Evolutionary conservation across 371 early-diverging fungal genomes (phyloP), one percentile per base, ranked within the genome.

Genomic region (Entomophthora muscae): DNA sequence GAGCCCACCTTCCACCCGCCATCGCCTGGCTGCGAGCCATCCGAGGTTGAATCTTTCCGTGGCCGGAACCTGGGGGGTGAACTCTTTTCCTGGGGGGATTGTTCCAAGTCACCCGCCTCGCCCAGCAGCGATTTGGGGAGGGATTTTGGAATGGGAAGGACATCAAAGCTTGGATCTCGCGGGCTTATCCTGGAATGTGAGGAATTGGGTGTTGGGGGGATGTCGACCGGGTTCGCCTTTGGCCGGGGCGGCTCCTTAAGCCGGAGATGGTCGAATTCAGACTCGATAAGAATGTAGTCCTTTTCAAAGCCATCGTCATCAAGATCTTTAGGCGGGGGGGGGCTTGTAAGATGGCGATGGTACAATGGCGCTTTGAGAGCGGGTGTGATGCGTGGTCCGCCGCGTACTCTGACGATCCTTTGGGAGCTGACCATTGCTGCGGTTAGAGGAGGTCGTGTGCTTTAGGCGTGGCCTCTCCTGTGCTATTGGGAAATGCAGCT

Each of bases 261-360:
- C 17, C 42, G 55, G 3, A 54, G 86, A 72, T 91, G 91, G 1
- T 92, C 93, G 64, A 90, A 77, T 68, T 78, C 87, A 67, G 94
- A 91, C 58, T 91, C 91, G 13, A 94, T 76, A 0, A 94, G 82
- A 17, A 94, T 91, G 69, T 91, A 94, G 63, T 91, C 90, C 58
- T 80, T 78, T 53, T 80, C 83, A 12, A 30, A 61, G 13, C 24
- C 24, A n/a, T 61, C 61, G 31, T 61, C 61, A 2, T 61, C 33
- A 5, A 3, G 21, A 2, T 32, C 22, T 10, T 32, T 42, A 10
- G 42, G 2, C 28, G 5, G 55, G 55, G 55, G 5, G 22, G 55
- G 22, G 22, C 27, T 21, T 22, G 55, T 54, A 26, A 22, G 51
- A 21, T 42, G 10, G 55, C 23, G 21, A 22, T 7, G 55, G 55